Evolutionary conservation across 1,284 basidiomycete genomes (phyloP).

Genomic region (Leccinum griseonigrum): DNA sequence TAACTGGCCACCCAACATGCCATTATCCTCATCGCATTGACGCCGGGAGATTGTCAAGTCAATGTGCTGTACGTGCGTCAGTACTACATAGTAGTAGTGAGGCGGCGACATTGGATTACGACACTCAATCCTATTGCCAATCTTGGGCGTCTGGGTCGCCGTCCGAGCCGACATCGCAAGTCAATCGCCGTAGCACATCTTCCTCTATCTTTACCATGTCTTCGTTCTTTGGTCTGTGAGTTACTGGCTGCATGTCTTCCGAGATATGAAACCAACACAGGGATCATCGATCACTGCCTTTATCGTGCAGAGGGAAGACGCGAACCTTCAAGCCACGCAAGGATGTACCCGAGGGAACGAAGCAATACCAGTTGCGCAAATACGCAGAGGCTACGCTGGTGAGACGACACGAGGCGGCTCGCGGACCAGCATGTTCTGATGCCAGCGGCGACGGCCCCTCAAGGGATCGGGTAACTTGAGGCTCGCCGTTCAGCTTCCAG

Average conservation of each 20-base stretch:
- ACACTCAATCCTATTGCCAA: slow-evolving; percentile 12
- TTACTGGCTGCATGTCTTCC: slow-evolving; percentile 8
- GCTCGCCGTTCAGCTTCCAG: slow-evolving; percentile 86
- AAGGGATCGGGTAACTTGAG: slow-evolving; percentile 93
- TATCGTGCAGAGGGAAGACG: slow-evolving; percentile 68
- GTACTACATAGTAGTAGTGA: not conserved
- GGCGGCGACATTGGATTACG: slow-evolving; percentile 7
- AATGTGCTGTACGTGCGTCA: not conserved
- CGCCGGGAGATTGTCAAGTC: not conserved
- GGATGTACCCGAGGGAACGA: slow-evolving; percentile 94
- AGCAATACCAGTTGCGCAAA: slow-evolving; percentile 95
- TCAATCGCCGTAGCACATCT: slow-evolving; percentile 10
- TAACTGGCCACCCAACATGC: not conserved
- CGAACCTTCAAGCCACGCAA: slow-evolving; percentile 96
- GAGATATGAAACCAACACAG: slow-evolving; percentile 10
- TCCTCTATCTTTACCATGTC: slow-evolving; percentile 51
- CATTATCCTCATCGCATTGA: slow-evolving; percentile 3
- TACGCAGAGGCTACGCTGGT: slow-evolving; percentile 97
- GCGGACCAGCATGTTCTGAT: slow-evolving; percentile 7
- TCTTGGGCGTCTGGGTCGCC: slow-evolving; percentile 6
- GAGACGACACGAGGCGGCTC: slow-evolving; percentile 22
- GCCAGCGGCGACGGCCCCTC: slow-evolving; percentile 6
- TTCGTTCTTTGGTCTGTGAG: slow-evolving; percentile 83
- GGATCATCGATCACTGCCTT: not conserved
- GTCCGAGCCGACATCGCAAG: slow-evolving; percentile 4